Evolutionary conservation across 1,284 basidiomycete genomes (phyloP).

Genomic region (Caloboletus firmus): DNA sequence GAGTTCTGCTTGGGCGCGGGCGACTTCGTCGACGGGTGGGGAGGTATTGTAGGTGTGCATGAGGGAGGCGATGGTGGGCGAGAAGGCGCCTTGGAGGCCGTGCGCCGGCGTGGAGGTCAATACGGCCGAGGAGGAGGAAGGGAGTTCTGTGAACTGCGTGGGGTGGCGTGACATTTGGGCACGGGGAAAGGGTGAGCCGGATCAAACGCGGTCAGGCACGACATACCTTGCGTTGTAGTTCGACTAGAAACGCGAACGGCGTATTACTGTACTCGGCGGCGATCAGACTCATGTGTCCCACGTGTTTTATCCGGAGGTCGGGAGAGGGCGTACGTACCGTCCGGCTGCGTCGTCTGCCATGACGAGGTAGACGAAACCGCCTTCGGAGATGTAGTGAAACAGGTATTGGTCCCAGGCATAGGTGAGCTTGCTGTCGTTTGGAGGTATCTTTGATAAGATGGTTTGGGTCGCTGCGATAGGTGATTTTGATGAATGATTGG

Average conservation of each 20-base stretch:
- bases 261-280: slow-evolving; percentile 57
- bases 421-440: slow-evolving; percentile 91
- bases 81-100: slow-evolving; percentile 70
- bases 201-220: not conserved
- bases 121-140: slow-evolving; percentile 48
- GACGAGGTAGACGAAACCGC: slow-evolving; percentile 84
- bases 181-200: not conserved
- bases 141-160: slow-evolving; percentile 59
- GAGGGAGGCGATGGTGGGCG: slow-evolving; percentile 63
- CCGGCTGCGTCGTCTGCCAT: slow-evolving; percentile 93
- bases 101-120: slow-evolving; percentile 48
- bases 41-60: slow-evolving; percentile 86
- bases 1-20: slow-evolving; percentile 87
- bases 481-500: slow-evolving; percentile 4
- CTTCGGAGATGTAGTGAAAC: slow-evolving; percentile 93
- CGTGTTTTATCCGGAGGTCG: no score
- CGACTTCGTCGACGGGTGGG: slow-evolving; percentile 90
- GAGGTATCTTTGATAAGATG: slow-evolving; percentile 93
- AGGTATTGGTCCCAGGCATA: slow-evolving; percentile 96
- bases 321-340: slow-evolving; percentile 48
- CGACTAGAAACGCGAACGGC: slow-evolving; percentile 91
- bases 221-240: slow-evolving; percentile 75
- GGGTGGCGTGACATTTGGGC: not conserved
- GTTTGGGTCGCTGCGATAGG: slow-evolving; percentile 73
- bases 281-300: not conserved